Percentiles rank a stretch among this genome's conserved stretches.
phyloP scores from a whole-genome alignment of 331 rosid genomes.

The Telfairia occidentalis region DNA sequence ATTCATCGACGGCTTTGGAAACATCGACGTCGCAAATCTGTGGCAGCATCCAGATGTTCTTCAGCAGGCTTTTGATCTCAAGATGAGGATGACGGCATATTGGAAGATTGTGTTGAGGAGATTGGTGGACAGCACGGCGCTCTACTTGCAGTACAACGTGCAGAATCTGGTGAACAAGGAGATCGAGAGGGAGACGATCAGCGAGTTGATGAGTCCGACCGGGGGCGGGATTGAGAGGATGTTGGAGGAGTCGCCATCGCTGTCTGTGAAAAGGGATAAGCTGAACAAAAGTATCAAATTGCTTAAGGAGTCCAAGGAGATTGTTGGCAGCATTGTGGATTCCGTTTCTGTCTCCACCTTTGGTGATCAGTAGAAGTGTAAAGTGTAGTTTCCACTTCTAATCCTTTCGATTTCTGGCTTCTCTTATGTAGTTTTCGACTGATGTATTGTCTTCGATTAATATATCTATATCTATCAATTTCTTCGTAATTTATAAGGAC shows the following conservation, averaged over 20 bases:
- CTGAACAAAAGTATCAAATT: constrained; percentile 12
- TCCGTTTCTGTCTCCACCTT: neutral
- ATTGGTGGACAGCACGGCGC: constrained; percentile 16
- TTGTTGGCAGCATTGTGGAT: constrained; percentile 15
- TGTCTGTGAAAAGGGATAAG: constrained; percentile 13
- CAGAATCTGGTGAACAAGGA: constrained; percentile 15
- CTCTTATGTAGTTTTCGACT: neutral
- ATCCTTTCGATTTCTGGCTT: neutral
- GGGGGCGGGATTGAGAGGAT: constrained; percentile 10
- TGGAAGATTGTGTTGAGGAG: constrained; percentile 18
- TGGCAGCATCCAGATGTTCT: constrained; percentile 14
- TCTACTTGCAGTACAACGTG: constrained; percentile 13
- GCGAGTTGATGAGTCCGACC: constrained; percentile 7
- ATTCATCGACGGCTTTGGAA: neutral
- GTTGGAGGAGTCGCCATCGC: constrained; percentile 17
- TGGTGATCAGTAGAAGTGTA: neutral
- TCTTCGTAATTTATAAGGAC: too few species aligned
- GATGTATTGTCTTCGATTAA: too few species aligned
- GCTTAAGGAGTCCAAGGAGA: constrained; percentile 16
- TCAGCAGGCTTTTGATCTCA: constrained; percentile 15
- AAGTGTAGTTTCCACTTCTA: neutral
- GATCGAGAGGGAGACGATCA: constrained; percentile 6
- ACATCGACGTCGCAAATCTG: neutral
- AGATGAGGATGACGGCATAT: constrained; percentile 17
- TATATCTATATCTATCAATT: too few species aligned